These are phyloP conservation scores for Xerocomellus amylosporus DNA, from an alignment of 768 basidiomycete genomes.

Conservation along the genomic window DNA sequence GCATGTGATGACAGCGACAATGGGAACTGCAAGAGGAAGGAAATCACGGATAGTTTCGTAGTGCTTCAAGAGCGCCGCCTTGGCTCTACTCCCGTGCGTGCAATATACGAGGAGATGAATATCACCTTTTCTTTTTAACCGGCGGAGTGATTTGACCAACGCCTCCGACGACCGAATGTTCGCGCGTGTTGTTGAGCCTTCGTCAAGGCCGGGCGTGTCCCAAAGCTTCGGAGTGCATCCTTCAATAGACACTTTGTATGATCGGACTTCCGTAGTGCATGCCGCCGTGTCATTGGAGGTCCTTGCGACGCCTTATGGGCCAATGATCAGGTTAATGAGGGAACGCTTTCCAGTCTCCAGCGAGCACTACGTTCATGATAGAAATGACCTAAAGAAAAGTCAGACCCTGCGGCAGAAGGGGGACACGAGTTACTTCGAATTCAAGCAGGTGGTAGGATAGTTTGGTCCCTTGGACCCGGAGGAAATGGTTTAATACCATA, in stretches of 20 bases:
- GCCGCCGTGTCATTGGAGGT: conserved; percentile 21
- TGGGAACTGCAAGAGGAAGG: conserved; percentile 9
- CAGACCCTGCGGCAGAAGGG: background rate
- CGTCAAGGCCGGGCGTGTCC: conserved; percentile 22
- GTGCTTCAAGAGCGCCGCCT: conserved; percentile 12
- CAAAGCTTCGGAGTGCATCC: conserved; percentile 11
- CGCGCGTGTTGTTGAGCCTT: conserved; percentile 5
- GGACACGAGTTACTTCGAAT: background rate
- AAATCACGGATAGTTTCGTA: conserved; percentile 9
- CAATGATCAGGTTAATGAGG: conserved; percentile 22
- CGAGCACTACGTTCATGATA: conserved; percentile 23
- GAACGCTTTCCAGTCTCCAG: conserved; percentile 28
- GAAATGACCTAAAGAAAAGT: background rate
- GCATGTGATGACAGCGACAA: conserved; percentile 18
- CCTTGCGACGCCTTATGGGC: conserved; percentile 6
- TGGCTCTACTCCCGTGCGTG: conserved; percentile 21
- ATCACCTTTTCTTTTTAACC: background rate
- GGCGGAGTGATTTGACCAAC: conserved; percentile 6
- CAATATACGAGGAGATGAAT: conserved; percentile 25
- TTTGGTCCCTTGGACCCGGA: background rate
- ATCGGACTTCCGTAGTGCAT: conserved; percentile 12
- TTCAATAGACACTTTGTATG: conserved; percentile 13
- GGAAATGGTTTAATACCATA: conserved; percentile 9
- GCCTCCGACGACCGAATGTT: conserved; percentile 4
- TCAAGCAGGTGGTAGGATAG: background rate